Evolutionary conservation across 176 grass and related monocot species (phyloP).

Genomic region (Chloris gayana): DNA sequence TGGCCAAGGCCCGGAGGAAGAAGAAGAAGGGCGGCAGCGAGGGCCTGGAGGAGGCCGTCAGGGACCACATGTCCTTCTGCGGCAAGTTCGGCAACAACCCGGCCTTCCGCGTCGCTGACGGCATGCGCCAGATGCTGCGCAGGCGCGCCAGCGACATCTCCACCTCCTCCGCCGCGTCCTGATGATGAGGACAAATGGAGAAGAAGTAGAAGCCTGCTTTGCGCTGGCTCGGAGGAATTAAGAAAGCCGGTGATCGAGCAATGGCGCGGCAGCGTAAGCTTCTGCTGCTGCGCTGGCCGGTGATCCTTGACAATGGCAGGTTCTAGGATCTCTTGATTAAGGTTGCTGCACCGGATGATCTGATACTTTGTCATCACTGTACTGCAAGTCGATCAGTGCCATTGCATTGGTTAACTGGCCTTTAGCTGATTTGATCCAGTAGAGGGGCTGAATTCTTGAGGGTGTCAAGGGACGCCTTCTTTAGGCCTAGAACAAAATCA

Average conservation of each 20-base stretch:
- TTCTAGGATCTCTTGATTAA: neutral
- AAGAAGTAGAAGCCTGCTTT: neutral
- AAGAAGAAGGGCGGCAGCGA: constrained; percentile 36
- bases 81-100: constrained; percentile 60
- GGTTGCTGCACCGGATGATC: neutral
- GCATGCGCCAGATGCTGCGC: constrained; percentile 78
- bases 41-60: constrained; percentile 58
- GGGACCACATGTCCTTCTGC: constrained; percentile 74
- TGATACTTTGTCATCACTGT: constrained; percentile 14
- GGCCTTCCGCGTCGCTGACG: constrained; percentile 70
- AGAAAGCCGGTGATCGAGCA: neutral
- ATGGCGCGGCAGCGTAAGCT: neutral
- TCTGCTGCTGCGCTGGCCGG: neutral
- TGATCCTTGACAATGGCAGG: constrained; percentile 17
- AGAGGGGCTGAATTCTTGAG: neutral
- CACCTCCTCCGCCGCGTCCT: constrained; percentile 17
- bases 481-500: constrained; percentile 41
- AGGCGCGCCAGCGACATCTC: constrained; percentile 51
- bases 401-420: constrained; percentile 9
- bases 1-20: constrained; percentile 36
- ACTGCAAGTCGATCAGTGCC: constrained; percentile 1
- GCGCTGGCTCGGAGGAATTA: neutral
- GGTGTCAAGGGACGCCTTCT: constrained; percentile 28
- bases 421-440: neutral
- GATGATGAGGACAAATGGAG: neutral